phyloP scores from a whole-genome alignment of 1,284 basidiomycete species.

The Boletus subluridellus region DNA sequence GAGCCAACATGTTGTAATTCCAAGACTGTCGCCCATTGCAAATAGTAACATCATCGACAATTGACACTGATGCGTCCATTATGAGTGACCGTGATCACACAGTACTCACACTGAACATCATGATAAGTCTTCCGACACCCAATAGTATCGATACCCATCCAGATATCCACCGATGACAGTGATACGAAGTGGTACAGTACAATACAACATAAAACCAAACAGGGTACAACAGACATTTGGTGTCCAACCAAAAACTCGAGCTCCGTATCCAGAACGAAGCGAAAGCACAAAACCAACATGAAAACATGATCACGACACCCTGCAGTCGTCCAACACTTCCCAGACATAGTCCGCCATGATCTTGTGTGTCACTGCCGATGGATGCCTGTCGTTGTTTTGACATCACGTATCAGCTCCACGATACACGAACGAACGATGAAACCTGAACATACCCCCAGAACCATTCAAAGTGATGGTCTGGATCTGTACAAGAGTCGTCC shows the following conservation, averaged over 20 bases:
- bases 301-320: neutral
- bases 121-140: neutral
- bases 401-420: neutral
- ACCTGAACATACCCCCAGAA: conserved; percentile 40
- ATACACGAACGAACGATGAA: neutral
- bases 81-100: no score
- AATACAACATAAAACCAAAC: neutral
- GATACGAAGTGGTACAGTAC: neutral
- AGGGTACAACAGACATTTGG: neutral
- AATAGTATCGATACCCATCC: neutral
- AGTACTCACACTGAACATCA: no score
- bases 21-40: no score
- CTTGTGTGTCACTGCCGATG: conserved; percentile 40
- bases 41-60: no score
- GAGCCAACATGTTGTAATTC: no score
- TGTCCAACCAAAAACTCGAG: neutral
- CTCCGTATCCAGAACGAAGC: neutral
- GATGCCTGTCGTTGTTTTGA: conserved; percentile 32
- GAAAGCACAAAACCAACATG: neutral
- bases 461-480: conserved; percentile 51
- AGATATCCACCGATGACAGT: neutral
- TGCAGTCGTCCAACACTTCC: conserved; percentile 39
- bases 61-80: no score
- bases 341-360: conserved; percentile 50
- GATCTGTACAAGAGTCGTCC: conserved; percentile 39